phyloP scores from a whole-genome alignment of 495 filamentous ascomycete genomes.

The Podospora pseudopauciseta region DNA sequence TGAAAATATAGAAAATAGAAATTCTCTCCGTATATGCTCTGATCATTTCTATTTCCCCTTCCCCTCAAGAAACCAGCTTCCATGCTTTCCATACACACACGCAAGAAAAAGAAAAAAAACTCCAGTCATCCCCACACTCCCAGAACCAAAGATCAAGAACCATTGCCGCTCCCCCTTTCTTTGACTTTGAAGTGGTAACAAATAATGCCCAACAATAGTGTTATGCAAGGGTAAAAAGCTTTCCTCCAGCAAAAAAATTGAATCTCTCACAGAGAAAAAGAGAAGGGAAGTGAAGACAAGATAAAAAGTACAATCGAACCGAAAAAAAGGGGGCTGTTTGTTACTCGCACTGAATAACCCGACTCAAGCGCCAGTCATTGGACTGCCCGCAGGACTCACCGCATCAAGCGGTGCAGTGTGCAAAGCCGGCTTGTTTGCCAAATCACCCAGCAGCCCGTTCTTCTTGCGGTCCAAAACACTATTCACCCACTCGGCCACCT shows the following conservation, averaged over 20 bases:
- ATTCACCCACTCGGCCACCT: conserved; percentile 84
- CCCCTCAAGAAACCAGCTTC: neutral
- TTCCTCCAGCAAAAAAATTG: neutral
- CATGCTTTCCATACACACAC: neutral
- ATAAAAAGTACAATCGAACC: neutral
- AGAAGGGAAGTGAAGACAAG: conserved; percentile 3
- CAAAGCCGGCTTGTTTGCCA: conserved; percentile 59
- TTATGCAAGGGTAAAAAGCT: neutral
- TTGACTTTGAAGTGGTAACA: neutral
- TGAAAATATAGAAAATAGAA: neutral
- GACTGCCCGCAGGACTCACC: conserved; percentile 46
- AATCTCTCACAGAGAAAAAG: neutral
- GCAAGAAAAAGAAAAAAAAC: conserved; percentile 2
- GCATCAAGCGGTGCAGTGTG: conserved; percentile 73
- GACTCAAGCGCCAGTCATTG: conserved; percentile 16
- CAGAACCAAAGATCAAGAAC: neutral
- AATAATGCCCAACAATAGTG: neutral
- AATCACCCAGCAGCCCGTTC: conserved; percentile 42
- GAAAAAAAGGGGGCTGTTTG: neutral
- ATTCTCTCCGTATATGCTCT: neutral
- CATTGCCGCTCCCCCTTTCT: neutral
- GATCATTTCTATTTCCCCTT: neutral
- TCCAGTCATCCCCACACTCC: neutral
- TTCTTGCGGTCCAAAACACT: conserved; percentile 60
- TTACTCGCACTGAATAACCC: neutral